Base-by-base conservation (phyloP, 1,139 yeast genomes). In the Debaryomyces singareniensis region DNA sequence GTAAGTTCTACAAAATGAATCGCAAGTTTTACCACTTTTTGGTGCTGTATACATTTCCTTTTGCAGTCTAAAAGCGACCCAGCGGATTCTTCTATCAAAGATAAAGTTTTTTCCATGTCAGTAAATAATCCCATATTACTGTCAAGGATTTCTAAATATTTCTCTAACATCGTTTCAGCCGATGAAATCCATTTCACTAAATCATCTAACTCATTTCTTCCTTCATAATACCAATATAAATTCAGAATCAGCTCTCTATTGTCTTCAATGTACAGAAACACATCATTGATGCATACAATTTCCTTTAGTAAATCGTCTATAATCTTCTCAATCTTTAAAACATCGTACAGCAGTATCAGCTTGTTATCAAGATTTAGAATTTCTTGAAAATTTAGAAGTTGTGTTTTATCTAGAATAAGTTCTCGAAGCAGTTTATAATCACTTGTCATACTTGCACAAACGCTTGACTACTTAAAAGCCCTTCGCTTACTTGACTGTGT, bases 1-100 rank as follows among this genome's bases (percentile, higher is more conserved):
- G 62, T 65, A 23, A 82, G 59, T 42, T 82, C 93, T 30, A 65
- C 57, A 53, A 68, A 78, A 37, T 75, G 79, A 9, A 68, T 57
- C 1, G 82, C 65, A 5, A 78, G 55, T 35, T 74, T 81, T 7
- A 78, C 56, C 29, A 61, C 61, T 25, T 55, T 53, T 42, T 74
- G 70, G 21, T 65, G 48, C 2, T 55, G 39, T 5, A 61, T 45
- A 5, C 67, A 39, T 27, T 52, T 39, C 29, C 61, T 59, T 39
- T 68, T 66, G 15, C 68, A 60, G 4, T 61, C 62, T 25, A 64
- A 49, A 36, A 67, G 55, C 20, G 60, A 42, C 35, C 63, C 70
- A 29, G 70, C 61, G 10, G 63, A 43, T 32, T 47, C 41, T 35
- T 59, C 65, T 22, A 72, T 55, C 20, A 50, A 53, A 12, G 34